A percentile compares a stretch with the other conserved stretches of the same genome.
phyloP scores from a whole-genome alignment of 805 yeast genomes.

The Candida chauliodis region DNA sequence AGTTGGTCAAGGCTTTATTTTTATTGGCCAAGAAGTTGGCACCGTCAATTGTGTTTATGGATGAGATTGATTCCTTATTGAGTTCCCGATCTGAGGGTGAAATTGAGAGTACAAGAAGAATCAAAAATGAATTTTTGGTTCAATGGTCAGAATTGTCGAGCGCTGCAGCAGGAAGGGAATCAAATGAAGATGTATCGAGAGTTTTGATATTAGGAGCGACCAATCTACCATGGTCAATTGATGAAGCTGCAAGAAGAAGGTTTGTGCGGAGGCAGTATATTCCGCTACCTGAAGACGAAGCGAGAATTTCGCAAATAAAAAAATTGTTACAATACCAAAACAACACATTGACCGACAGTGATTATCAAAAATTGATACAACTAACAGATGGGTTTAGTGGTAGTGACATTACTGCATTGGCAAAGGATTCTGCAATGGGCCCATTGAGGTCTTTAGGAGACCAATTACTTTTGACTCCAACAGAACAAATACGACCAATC shows the following conservation, averaged over 20 bases:
- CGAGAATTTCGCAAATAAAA: slow-evolving; percentile 66
- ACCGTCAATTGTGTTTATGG: slow-evolving; percentile 92
- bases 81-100: slow-evolving; percentile 75
- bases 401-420: slow-evolving; percentile 86
- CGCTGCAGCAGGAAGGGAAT: slow-evolving; percentile 71
- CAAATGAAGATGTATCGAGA: slow-evolving; percentile 42
- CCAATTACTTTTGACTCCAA: slow-evolving; percentile 61
- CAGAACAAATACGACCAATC: slow-evolving; percentile 77
- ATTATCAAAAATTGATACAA: slow-evolving; percentile 55
- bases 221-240: slow-evolving; percentile 94
- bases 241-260: slow-evolving; percentile 93
- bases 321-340: slow-evolving; percentile 70
- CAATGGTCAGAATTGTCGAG: slow-evolving; percentile 93
- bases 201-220: slow-evolving; percentile 94
- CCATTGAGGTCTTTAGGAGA: slow-evolving; percentile 91
- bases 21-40: slow-evolving; percentile 79
- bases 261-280: slow-evolving; percentile 90
- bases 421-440: slow-evolving; percentile 98
- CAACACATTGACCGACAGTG: slow-evolving; percentile 62
- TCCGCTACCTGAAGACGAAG: slow-evolving; percentile 86
- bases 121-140: slow-evolving; percentile 87
- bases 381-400: slow-evolving; percentile 85
- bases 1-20: slow-evolving; percentile 84
- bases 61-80: slow-evolving; percentile 89
- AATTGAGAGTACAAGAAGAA: slow-evolving; percentile 83